Percentiles rank a stretch among this genome's conserved stretches.
These are phyloP conservation scores for Aspergillus puulaauensis DNA, from an alignment of 2,329 filamentous ascomycete genomes.

Conservation along the genomic window DNA sequence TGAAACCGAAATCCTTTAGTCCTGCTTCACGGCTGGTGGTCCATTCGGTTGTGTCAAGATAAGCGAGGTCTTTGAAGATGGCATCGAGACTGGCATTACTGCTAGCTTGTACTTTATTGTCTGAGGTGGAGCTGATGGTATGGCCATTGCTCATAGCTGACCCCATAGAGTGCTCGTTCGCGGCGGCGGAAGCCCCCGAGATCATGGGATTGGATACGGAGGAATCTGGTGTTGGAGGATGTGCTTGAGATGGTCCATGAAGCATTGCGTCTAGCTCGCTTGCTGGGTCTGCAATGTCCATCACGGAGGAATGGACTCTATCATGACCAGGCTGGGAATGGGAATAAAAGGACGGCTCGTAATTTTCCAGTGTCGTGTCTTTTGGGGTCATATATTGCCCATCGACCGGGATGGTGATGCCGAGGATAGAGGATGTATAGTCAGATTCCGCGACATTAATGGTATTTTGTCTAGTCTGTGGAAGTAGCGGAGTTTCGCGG, in stretches of 20 bases:
- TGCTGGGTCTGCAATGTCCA: constrained; percentile 24
- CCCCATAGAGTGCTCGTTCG: constrained; percentile 17
- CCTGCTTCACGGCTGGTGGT: constrained; percentile 41
- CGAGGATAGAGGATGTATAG: constrained; percentile 30
- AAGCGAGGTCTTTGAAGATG: constrained; percentile 47
- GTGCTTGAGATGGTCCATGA: constrained; percentile 19
- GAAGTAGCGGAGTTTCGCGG: constrained; percentile 13
- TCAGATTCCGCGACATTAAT: constrained; percentile 18
- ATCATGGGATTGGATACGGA: constrained; percentile 27
- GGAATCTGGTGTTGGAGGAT: constrained; percentile 35
- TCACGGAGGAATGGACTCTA: constrained; percentile 6
- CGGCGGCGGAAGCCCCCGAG: constrained; percentile 7
- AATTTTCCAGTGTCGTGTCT: constrained; percentile 30
- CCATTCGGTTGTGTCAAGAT: constrained; percentile 48
- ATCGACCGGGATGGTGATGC: constrained; percentile 34
- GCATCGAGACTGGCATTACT: constrained; percentile 38
- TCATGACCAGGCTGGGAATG: constrained; percentile 5
- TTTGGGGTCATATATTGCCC: constrained; percentile 33
- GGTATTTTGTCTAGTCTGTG: constrained; percentile 11
- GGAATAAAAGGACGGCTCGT: constrained; percentile 24
- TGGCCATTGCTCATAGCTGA: constrained; percentile 7
- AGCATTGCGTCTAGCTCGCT: constrained; percentile 22
- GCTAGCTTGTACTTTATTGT: constrained; percentile 2
- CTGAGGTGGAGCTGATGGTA: background rate
- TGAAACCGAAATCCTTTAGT: constrained; percentile 45